A percentile compares a stretch with the other conserved stretches of the same genome.
phyloP scores from a whole-genome alignment of 176 grass and related monocot genomes.

The Saccharum spontaneum region DNA sequence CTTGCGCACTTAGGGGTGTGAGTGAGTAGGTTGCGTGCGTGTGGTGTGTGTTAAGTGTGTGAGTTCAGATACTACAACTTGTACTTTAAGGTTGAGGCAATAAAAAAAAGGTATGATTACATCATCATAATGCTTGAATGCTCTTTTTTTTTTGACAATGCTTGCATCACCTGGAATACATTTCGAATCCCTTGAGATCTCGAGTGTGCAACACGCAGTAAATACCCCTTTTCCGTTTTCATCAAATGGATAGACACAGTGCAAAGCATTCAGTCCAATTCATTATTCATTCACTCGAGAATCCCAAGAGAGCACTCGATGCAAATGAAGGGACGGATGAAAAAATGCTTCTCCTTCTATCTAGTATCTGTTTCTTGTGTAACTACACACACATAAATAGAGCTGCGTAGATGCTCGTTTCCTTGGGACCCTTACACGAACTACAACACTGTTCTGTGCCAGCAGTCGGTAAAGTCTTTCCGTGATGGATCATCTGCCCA shows the following conservation, averaged over 20 bases:
- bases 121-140: too few relatives aligned
- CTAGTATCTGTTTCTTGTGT: not conserved
- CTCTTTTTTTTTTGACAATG: too few relatives aligned
- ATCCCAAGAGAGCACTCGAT: not conserved
- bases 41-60: too few relatives aligned
- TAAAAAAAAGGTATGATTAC: too few relatives aligned
- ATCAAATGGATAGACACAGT: not conserved
- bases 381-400: not conserved
- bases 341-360: not conserved
- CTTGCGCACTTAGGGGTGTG: too few relatives aligned
- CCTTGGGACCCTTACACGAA: too few relatives aligned
- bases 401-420: not conserved
- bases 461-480: not conserved
- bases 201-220: not conserved
- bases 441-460: not conserved
- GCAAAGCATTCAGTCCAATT: not conserved
- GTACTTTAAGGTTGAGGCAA: too few relatives aligned
- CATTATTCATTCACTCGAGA: not conserved
- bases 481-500: slow-evolving; percentile 27
- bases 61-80: too few relatives aligned
- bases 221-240: not conserved
- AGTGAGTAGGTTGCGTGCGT: too few relatives aligned
- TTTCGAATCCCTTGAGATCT: not conserved
- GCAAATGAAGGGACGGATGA: not conserved
- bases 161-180: too few relatives aligned